Evolutionary conservation across 2,329 filamentous ascomycete genomes (phyloP), one percentile per base, ranked within the genome.

Genomic region (Paraphoma sp.): DNA sequence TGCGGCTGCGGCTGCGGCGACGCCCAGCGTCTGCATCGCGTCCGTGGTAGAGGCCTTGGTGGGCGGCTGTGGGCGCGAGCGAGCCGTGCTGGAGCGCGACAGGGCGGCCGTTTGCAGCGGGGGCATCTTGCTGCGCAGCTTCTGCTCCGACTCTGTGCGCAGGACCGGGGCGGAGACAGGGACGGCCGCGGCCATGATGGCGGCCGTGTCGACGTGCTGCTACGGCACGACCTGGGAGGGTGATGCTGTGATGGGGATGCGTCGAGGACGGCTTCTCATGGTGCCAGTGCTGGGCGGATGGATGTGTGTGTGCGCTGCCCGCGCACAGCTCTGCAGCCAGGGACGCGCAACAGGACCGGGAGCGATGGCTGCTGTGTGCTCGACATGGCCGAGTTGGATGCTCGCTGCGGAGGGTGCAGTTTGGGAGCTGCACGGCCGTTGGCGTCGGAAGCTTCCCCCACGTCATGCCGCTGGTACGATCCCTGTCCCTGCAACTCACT

Each of bases 41-140:
- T 64, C 67, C 30, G 50, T 42, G 43, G 59, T 59, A 6, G 62
- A 47, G 17, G 59, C 28, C 30, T 60, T 58, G 41, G 57, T 50
- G 2, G 48, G 48, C 28, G 54, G 50, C 36, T 48, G 60, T 28
- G 61, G 48, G 41, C 63, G 63, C 28, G 65, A 53, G 14, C 55
- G 53, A 16, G 60, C 33, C 7, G 65, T 57, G 53, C 41, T 62
- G 55, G 54, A 63, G 59, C 46, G 60, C 16, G 70, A 57, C 12
- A 60, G 51, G 43, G 68, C 52, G 8, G 65, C 57, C 14, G 72
- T 69, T 38, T 70, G 68, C 6, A 70, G 51, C 41, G 61, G 64
- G 11, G 72, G 64, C 49, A 71, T 62, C 49, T 67, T 67, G 42
- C 45, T 54, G 56, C 68, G 70, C 49, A 70, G 67, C 60, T 74